These are phyloP conservation scores for Aspergillus homomorphus DNA, from an alignment of 495 filamentous ascomycete species.

Conservation along the genomic window DNA sequence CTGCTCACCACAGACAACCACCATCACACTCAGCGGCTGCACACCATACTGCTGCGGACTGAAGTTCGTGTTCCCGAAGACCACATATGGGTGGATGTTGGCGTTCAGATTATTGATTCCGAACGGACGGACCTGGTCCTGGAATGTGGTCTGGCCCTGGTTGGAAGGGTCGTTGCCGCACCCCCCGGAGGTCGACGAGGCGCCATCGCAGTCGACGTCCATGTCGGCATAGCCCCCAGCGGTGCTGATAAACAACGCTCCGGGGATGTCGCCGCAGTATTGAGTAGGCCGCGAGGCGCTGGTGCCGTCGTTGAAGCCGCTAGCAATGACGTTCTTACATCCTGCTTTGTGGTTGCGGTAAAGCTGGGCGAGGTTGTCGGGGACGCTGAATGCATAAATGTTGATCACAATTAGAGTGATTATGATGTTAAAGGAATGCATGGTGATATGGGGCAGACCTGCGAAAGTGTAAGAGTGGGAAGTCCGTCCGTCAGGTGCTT, in stretches of 20 bases:
- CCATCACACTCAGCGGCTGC: slow-evolving; percentile 59
- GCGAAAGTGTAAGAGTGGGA: too few relatives aligned
- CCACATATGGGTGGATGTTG: slow-evolving; percentile 61
- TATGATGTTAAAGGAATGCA: not conserved
- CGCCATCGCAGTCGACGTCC: slow-evolving; percentile 69
- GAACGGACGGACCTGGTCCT: slow-evolving; percentile 38
- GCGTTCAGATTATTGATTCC: slow-evolving; percentile 58
- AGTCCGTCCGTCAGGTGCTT: too few relatives aligned
- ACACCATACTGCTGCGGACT: slow-evolving; percentile 51
- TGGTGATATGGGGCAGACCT: not conserved
- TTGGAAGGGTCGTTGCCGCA: slow-evolving; percentile 50
- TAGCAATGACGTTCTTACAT: slow-evolving; percentile 24
- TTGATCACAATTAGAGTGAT: not conserved
- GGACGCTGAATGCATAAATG: slow-evolving; percentile 23
- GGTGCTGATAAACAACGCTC: slow-evolving; percentile 27
- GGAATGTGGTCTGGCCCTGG: slow-evolving; percentile 55
- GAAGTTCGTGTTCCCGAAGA: slow-evolving; percentile 61
- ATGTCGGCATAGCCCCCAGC: slow-evolving; percentile 41
- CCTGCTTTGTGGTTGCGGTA: slow-evolving; percentile 30
- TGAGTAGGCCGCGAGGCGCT: slow-evolving; percentile 12
- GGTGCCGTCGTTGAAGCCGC: slow-evolving; percentile 27
- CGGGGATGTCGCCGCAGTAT: slow-evolving; percentile 31
- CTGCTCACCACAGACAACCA: slow-evolving; percentile 57
- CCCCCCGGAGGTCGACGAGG: slow-evolving; percentile 44
- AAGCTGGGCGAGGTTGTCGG: slow-evolving; percentile 28